Evolutionary conservation across 169 alveolate genomes (phyloP).

Genomic region (Blepharisma undulans): DNA sequence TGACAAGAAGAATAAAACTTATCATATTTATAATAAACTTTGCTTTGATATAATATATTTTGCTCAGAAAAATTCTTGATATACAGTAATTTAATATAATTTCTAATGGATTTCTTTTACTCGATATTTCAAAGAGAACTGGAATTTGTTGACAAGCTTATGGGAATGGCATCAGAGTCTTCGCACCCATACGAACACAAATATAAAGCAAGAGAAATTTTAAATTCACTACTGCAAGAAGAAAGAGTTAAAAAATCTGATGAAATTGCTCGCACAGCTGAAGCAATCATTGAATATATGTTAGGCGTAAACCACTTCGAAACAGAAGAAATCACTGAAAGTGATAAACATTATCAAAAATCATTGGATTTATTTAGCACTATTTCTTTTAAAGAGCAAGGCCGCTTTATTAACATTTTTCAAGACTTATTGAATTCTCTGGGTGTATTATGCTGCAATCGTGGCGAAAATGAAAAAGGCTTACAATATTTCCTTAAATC

Average conservation of each 20-base stretch:
- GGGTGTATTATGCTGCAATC: conserved; percentile 79
- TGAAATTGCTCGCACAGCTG: conserved; percentile 31
- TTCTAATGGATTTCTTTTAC: conserved; percentile 34
- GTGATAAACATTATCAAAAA: conserved; percentile 57
- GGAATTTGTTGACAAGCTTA: conserved; percentile 21
- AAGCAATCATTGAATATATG: conserved; percentile 47
- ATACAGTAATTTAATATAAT: background rate
- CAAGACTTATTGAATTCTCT: conserved; percentile 80
- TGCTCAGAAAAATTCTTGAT: background rate
- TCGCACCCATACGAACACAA: conserved; percentile 59
- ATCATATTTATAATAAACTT: conserved; percentile 82
- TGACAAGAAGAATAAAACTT: conserved; percentile 95
- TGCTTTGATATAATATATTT: background rate
- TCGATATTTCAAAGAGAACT: background rate
- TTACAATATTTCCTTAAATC: conserved; percentile 75
- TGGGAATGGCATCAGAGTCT: conserved; percentile 49
- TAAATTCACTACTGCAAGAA: conserved; percentile 38
- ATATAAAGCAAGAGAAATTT: conserved; percentile 55
- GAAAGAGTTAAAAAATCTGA: background rate
- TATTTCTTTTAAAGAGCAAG: too few relatives aligned
- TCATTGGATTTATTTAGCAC: too few relatives aligned
- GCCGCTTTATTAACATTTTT: conserved; percentile 61
- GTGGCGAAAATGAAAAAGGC: conserved; percentile 75
- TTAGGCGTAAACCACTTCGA: conserved; percentile 69
- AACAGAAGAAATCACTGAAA: conserved; percentile 64